A percentile compares a stretch with the other conserved stretches of the same genome.
Evolutionary conservation across 2,329 filamentous ascomycete genomes (phyloP).

Genomic region (Aspergillus neoniger): DNA sequence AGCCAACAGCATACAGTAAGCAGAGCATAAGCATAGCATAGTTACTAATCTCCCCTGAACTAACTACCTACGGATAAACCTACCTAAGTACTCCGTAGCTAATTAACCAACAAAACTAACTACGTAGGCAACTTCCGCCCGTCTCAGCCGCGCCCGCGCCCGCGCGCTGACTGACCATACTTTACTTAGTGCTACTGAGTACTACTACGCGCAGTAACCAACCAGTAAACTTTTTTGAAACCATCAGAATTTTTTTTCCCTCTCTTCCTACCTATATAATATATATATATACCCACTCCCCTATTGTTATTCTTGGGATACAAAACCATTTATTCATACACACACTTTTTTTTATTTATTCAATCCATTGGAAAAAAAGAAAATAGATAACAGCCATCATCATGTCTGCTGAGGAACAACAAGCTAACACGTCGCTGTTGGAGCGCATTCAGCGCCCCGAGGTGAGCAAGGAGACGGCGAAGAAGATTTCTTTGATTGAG

Average conservation of each 20-base stretch:
- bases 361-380: too few species aligned
- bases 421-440: slow-evolving; percentile 12
- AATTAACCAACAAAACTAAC: background rate
- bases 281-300: too few species aligned
- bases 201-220: background rate
- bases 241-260: background rate
- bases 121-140: background rate
- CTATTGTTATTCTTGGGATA: too few species aligned
- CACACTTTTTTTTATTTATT: too few species aligned
- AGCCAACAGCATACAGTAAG: background rate
- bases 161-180: background rate
- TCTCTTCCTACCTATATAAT: background rate
- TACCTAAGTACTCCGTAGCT: too few species aligned
- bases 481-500: slow-evolving; percentile 74
- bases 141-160: background rate
- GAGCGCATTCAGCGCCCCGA: slow-evolving; percentile 37
- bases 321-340: too few species aligned
- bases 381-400: too few species aligned
- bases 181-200: too few species aligned
- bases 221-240: background rate
- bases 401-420: slow-evolving; percentile 1
- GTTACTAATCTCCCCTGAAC: too few species aligned
- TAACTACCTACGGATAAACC: too few species aligned
- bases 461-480: slow-evolving; percentile 50
- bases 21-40: too few species aligned